These are phyloP conservation scores for Oldenlandia corymbosa DNA, from an alignment of 257 asterid species.

Conservation along the genomic window DNA sequence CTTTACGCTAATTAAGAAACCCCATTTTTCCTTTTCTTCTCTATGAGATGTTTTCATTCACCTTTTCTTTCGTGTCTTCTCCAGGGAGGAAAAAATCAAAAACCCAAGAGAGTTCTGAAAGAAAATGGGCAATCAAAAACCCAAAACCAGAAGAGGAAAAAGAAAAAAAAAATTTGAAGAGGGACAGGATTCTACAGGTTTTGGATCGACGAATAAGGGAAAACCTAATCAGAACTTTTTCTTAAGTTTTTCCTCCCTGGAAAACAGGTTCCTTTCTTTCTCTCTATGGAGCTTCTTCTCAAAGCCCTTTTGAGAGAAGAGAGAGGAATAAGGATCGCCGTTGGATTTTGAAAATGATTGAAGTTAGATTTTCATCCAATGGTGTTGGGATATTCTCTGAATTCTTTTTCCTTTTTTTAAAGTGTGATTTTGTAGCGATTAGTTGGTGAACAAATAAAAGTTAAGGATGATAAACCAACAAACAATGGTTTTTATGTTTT, in stretches of 20 bases:
- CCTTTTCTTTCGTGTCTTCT: slow-evolving; percentile 30
- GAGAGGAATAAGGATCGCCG: slow-evolving; percentile 44
- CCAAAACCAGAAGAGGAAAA: not conserved
- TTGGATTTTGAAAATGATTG: slow-evolving; percentile 26
- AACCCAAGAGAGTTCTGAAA: slow-evolving; percentile 30
- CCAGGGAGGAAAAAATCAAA: slow-evolving; percentile 19
- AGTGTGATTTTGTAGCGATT: slow-evolving; percentile 4
- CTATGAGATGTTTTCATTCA: slow-evolving; percentile 18
- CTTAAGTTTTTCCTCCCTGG: slow-evolving; percentile 9
- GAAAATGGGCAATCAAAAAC: slow-evolving; percentile 19
- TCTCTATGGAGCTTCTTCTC: slow-evolving; percentile 12
- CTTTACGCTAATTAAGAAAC: not conserved
- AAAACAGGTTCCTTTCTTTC: slow-evolving; percentile 19
- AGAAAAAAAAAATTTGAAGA: not conserved
- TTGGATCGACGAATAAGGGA: slow-evolving; percentile 25
- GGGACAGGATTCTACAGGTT: slow-evolving; percentile 13
- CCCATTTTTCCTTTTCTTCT: not conserved
- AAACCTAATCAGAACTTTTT: slow-evolving; percentile 18
- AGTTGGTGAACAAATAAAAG: slow-evolving; percentile 6
- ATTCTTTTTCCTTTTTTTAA: not conserved
- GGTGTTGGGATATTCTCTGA: slow-evolving; percentile 14
- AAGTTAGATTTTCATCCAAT: slow-evolving; percentile 33
- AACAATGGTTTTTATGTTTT: too few relatives aligned
- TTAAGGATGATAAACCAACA: too few relatives aligned
- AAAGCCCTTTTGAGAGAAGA: slow-evolving; percentile 19